Percentiles rank a stretch among this genome's conserved stretches.
phyloP scores from a whole-genome alignment of 768 basidiomycete species.

The Leccinum disarticulatum region DNA sequence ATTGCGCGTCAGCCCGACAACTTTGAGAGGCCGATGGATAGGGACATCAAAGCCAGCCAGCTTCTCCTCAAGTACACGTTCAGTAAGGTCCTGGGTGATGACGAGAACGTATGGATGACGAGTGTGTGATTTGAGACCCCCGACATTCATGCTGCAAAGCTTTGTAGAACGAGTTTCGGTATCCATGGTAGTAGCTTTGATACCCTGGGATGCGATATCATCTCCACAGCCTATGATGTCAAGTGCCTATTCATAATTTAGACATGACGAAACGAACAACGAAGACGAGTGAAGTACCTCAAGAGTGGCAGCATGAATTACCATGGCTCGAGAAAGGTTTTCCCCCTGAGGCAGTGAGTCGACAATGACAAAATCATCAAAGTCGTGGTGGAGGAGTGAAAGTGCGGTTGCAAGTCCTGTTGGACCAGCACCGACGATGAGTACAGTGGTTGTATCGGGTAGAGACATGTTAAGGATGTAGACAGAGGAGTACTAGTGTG shows the following conservation, averaged over 20 bases:
- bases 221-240: slow-evolving; percentile 41
- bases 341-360: no score
- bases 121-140: slow-evolving; percentile 39
- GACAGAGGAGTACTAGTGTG: neutral
- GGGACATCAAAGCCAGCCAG: slow-evolving; percentile 33
- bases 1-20: slow-evolving; percentile 36
- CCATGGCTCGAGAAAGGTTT: no score
- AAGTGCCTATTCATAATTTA: slow-evolving; percentile 42
- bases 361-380: no score
- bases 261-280: slow-evolving; percentile 17
- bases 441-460: no score
- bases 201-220: slow-evolving; percentile 39
- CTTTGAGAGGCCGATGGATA: slow-evolving; percentile 40
- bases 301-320: no score
- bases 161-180: slow-evolving; percentile 32
- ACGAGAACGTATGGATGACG: slow-evolving; percentile 43
- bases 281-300: neutral
- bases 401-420: no score
- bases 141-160: slow-evolving; percentile 34
- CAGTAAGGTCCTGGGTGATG: slow-evolving; percentile 47
- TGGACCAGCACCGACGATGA: no score
- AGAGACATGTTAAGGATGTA: neutral
- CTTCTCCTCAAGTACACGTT: slow-evolving; percentile 40
- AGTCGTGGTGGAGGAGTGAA: no score
- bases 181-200: slow-evolving; percentile 27